A percentile compares a stretch with the other conserved stretches of the same genome.
These are phyloP conservation scores for Pilaira anomala DNA, from an alignment of 192 early-diverging fungal species.

Conservation along the genomic window DNA sequence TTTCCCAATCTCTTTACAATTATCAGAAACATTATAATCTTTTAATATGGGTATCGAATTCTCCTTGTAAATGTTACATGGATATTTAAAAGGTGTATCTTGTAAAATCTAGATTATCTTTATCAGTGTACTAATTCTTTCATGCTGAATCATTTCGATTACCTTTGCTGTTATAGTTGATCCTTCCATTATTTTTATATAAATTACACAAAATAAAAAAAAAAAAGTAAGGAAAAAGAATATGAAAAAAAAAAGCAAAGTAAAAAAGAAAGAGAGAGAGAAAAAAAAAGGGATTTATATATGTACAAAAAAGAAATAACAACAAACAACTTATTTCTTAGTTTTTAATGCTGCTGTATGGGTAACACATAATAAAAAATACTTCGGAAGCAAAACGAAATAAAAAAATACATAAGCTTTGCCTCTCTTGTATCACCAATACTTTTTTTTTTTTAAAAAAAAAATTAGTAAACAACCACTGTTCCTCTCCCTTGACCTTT, in stretches of 20 bases:
- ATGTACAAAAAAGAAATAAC: background rate
- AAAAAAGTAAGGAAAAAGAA: background rate
- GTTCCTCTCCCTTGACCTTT: background rate
- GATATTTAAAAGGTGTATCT: conserved; percentile 4
- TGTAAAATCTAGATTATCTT: background rate
- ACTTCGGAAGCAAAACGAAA: too few species aligned
- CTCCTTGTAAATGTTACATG: conserved; percentile 6
- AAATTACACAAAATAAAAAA: background rate
- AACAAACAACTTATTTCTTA: background rate
- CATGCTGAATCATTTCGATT: too few species aligned
- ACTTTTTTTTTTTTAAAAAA: conserved; percentile 1
- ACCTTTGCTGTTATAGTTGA: too few species aligned
- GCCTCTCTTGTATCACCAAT: background rate
- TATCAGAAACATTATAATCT: conserved; percentile 5
- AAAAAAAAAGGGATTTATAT: conserved; percentile 3
- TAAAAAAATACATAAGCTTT: too few species aligned
- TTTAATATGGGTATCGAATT: conserved; percentile 5
- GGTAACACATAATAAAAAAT: too few species aligned
- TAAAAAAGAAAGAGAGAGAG: background rate
- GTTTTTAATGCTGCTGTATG: too few species aligned
- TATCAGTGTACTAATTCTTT: too few species aligned
- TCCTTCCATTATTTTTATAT: too few species aligned
- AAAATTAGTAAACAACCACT: background rate
- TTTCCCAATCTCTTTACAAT: conserved; percentile 13
- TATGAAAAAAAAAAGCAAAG: too few species aligned